Evolutionary conservation across 345 rosid species (phyloP).

Genomic region (Eutrema heterophyllum): DNA sequence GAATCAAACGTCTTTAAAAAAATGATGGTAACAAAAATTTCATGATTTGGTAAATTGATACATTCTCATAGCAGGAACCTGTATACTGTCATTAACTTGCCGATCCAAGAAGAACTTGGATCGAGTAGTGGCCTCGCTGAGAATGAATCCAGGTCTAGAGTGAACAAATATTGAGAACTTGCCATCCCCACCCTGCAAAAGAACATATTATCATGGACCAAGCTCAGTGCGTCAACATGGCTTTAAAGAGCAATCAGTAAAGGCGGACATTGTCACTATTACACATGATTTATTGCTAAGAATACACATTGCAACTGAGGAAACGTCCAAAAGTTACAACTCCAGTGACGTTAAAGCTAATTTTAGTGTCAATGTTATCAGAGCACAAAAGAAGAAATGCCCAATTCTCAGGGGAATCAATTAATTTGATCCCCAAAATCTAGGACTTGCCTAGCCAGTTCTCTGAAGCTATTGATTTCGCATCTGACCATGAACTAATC

Average conservation of each 20-base stretch:
- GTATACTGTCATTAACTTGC: conserved; percentile 85
- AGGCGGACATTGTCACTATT: neutral
- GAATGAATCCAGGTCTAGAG: conserved; percentile 88
- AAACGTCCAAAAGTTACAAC: neutral
- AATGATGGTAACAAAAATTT: neutral
- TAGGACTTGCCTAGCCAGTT: neutral
- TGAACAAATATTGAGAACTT: conserved; percentile 84
- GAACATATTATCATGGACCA: neutral
- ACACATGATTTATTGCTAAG: neutral
- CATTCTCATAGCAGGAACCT: conserved; percentile 43
- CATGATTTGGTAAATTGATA: neutral
- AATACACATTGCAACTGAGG: neutral
- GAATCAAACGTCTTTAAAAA: neutral
- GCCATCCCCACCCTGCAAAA: conserved; percentile 66
- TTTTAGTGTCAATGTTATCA: neutral
- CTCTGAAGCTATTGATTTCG: neutral
- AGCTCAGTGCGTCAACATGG: neutral
- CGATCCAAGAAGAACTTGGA: conserved; percentile 65
- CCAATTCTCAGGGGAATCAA: neutral
- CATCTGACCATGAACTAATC: neutral
- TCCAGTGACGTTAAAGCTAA: neutral
- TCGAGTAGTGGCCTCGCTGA: conserved; percentile 77
- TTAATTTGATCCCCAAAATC: neutral
- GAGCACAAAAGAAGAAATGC: neutral
- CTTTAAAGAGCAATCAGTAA: neutral